These are phyloP conservation scores for Leucocoprinus sp. DNA, from an alignment of 768 basidiomycete species.

Conservation along the genomic window DNA sequence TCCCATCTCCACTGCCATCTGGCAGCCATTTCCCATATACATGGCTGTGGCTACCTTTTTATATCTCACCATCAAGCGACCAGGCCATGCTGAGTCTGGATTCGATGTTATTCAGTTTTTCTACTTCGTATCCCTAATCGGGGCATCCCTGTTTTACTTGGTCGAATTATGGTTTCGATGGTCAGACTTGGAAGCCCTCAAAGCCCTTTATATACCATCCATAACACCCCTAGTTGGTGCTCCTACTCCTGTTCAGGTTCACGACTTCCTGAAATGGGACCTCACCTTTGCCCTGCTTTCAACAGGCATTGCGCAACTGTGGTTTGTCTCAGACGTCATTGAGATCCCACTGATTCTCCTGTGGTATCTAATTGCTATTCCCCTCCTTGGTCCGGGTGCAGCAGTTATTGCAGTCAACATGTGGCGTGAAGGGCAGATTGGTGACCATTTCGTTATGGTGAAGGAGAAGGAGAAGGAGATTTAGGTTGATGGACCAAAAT, in stretches of 20 bases:
- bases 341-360: constrained; percentile 26
- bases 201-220: constrained; percentile 30
- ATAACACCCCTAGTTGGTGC: constrained; percentile 18
- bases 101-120: constrained; percentile 27
- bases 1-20: constrained; percentile 38
- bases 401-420: constrained; percentile 38
- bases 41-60: constrained; percentile 30
- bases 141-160: constrained; percentile 35
- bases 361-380: constrained; percentile 37
- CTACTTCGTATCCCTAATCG: constrained; percentile 32
- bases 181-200: constrained; percentile 22
- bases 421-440: constrained; percentile 35
- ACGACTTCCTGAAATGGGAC: constrained; percentile 49
- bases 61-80: constrained; percentile 34
- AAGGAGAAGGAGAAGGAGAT: constrained; percentile 8
- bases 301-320: constrained; percentile 36
- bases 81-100: constrained; percentile 27
- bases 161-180: constrained; percentile 29
- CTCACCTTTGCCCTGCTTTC: constrained; percentile 29
- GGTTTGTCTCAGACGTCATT: constrained; percentile 31
- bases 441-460: constrained; percentile 2
- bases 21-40: constrained; percentile 47
- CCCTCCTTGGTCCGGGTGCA: constrained; percentile 43
- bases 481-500: constrained; percentile 1
- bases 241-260: constrained; percentile 21